phyloP scores from a whole-genome alignment of 305 asterid species.

The Fraxinus floribunda region DNA sequence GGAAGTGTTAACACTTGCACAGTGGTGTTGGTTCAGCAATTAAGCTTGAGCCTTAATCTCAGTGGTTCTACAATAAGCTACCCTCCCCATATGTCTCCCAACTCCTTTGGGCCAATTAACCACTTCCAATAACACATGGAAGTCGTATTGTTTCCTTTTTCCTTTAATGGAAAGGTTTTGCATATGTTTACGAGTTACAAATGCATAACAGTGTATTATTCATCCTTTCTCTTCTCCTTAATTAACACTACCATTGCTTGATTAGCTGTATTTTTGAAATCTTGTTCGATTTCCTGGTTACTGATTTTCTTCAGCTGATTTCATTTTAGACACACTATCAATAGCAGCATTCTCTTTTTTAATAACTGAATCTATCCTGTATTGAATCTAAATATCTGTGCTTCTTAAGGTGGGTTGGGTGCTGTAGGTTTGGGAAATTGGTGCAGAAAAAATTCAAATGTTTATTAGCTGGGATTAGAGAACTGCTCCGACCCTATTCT shows the following conservation, averaged over 20 bases:
- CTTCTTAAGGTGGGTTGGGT: slow-evolving; percentile 12
- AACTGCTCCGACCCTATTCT: slow-evolving; percentile 1
- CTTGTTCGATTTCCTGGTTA: slow-evolving; percentile 13
- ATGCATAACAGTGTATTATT: neutral
- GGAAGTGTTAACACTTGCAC: neutral
- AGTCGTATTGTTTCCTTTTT: neutral
- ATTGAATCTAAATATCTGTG: slow-evolving; percentile 12
- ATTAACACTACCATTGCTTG: neutral
- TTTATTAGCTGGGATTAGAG: neutral
- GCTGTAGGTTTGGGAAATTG: neutral
- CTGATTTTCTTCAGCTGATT: neutral
- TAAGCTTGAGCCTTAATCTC: neutral
- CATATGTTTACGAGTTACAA: neutral
- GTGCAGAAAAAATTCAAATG: neutral
- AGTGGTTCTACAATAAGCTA: neutral
- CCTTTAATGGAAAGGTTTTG: neutral
- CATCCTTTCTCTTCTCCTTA: neutral
- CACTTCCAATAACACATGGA: neutral
- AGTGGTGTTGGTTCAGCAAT: neutral
- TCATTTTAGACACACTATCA: neutral
- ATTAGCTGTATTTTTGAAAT: neutral
- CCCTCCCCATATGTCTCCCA: neutral
- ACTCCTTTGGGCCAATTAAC: neutral
- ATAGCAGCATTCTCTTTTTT: neutral
- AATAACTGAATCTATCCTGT: neutral